A percentile compares a stretch with the other conserved stretches of the same genome.
Conservation (phyloP, 1,139 yeast genomes). For the Hyphopichia pseudoburtonii region DNA sequence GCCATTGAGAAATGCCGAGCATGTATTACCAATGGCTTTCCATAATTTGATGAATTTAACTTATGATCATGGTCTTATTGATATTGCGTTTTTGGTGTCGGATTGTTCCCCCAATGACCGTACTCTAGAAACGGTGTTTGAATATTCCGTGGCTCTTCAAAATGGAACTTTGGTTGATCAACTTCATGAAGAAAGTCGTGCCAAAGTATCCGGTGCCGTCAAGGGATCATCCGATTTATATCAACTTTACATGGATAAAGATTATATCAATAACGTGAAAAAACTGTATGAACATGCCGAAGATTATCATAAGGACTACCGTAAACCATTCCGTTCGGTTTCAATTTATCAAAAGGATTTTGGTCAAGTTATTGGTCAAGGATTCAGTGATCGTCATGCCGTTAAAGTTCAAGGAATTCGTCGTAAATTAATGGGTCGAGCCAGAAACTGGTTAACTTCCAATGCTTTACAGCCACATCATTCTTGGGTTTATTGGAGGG, state of each 20-base stretch:
- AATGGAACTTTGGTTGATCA: conserved; percentile 62
- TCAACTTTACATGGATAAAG: conserved; percentile 67
- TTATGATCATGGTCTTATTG: conserved; percentile 78
- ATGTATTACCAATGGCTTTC: conserved; percentile 78
- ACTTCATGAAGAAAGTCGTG: conserved; percentile 36
- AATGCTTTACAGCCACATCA: conserved; percentile 80
- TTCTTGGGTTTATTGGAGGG: conserved; percentile 95
- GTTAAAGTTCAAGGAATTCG: conserved; percentile 89
- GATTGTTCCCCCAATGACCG: conserved; percentile 78
- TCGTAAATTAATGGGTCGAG: conserved; percentile 85
- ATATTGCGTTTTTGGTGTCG: conserved; percentile 80
- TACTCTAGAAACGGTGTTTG: conserved; percentile 67
- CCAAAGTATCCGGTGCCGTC: conserved; percentile 23
- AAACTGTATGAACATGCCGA: conserved; percentile 62
- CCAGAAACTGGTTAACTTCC: conserved; percentile 83
- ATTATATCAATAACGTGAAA: conserved; percentile 56
- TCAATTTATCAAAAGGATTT: conserved; percentile 81
- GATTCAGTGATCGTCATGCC: conserved; percentile 86
- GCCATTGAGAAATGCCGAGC: conserved; percentile 82
- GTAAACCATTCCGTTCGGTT: conserved; percentile 72
- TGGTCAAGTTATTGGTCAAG: conserved; percentile 83
- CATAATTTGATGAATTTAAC: conserved; percentile 83
- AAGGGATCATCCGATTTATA: conserved; percentile 63
- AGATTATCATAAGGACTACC: conserved; percentile 55
- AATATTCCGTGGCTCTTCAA: conserved; percentile 66